phyloP scores from a whole-genome alignment of 2,329 filamentous ascomycete species.

The Scytalidium lignicola region DNA sequence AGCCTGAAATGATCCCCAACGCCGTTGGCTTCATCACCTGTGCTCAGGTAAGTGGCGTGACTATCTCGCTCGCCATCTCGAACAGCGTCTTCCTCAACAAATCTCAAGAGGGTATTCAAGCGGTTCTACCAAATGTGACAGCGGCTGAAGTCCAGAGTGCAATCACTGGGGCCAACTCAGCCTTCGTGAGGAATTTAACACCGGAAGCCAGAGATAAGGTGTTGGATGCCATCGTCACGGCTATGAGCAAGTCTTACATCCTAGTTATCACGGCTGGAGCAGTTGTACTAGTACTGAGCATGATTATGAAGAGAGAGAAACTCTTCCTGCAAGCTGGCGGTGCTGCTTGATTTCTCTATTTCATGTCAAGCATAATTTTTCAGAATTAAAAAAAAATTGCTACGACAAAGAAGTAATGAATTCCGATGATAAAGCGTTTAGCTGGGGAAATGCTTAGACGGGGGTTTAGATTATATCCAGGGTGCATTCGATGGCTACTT shows the following conservation, averaged over 20 bases:
- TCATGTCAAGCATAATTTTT: too few relatives aligned
- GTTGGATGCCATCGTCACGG: constrained; percentile 27
- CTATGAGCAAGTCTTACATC: constrained; percentile 30
- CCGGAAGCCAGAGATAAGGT: constrained; percentile 12
- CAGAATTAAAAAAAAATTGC: too few relatives aligned
- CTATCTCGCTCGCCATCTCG: constrained; percentile 33
- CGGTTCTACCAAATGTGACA: constrained; percentile 22
- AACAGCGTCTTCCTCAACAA: constrained; percentile 34
- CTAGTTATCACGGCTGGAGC: constrained; percentile 29
- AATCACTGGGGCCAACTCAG: constrained; percentile 22
- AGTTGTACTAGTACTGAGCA: constrained; percentile 24
- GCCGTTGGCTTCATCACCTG: constrained; percentile 35
- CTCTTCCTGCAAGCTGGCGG: constrained; percentile 25
- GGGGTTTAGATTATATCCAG: too few relatives aligned
- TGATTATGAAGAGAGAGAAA: constrained; percentile 32
- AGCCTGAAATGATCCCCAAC: constrained; percentile 23
- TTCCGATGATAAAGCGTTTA: too few relatives aligned
- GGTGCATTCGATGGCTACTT: too few relatives aligned
- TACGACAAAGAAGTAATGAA: too few relatives aligned
- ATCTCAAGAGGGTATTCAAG: constrained; percentile 23
- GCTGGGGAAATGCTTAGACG: too few relatives aligned
- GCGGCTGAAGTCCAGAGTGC: constrained; percentile 22
- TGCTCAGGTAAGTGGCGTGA: constrained; percentile 31
- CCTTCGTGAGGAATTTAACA: constrained; percentile 16
- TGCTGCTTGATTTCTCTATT: constrained; percentile 4